A percentile compares a stretch with the other conserved stretches of the same genome.
These are phyloP conservation scores for Monosporascus cannonballus DNA, from an alignment of 2,329 filamentous ascomycete species.

Conservation along the genomic window DNA sequence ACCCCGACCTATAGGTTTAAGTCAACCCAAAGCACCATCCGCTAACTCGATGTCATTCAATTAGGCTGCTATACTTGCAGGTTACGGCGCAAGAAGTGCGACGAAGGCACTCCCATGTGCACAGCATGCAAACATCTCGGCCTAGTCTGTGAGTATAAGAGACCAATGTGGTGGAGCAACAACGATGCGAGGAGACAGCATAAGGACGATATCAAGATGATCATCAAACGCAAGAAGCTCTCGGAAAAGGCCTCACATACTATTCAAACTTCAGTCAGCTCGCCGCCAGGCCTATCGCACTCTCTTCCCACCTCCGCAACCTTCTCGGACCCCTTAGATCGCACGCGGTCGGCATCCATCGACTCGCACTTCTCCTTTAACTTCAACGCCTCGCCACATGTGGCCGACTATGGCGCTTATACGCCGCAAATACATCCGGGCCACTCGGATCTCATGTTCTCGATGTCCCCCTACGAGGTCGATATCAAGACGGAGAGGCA, in stretches of 20 bases:
- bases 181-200: slow-evolving; percentile 77
- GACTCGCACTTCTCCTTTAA: slow-evolving; percentile 78
- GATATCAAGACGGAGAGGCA: slow-evolving; percentile 95
- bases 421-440: slow-evolving; percentile 52
- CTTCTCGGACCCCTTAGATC: slow-evolving; percentile 67
- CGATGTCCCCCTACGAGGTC: slow-evolving; percentile 75
- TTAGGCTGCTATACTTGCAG: slow-evolving; percentile 64
- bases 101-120: slow-evolving; percentile 57
- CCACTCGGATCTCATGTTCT: slow-evolving; percentile 50
- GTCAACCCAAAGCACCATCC: slow-evolving; percentile 11
- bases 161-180: slow-evolving; percentile 96
- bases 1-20: slow-evolving; percentile 12
- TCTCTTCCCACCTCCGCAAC: slow-evolving; percentile 76
- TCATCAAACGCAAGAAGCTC: slow-evolving; percentile 95
- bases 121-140: slow-evolving; percentile 68
- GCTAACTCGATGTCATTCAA: slow-evolving; percentile 24
- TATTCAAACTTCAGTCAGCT: slow-evolving; percentile 52
- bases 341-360: slow-evolving; percentile 69
- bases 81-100: slow-evolving; percentile 63
- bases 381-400: slow-evolving; percentile 56
- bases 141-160: slow-evolving; percentile 90
- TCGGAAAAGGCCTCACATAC: slow-evolving; percentile 70
- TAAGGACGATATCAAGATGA: slow-evolving; percentile 94
- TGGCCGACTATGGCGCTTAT: slow-evolving; percentile 54
- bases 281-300: slow-evolving; percentile 73